A percentile compares a stretch with the other conserved stretches of the same genome.
Conservation (phyloP, 1,284 basidiomycete species). For the Ceratobasidium sp. region DNA sequence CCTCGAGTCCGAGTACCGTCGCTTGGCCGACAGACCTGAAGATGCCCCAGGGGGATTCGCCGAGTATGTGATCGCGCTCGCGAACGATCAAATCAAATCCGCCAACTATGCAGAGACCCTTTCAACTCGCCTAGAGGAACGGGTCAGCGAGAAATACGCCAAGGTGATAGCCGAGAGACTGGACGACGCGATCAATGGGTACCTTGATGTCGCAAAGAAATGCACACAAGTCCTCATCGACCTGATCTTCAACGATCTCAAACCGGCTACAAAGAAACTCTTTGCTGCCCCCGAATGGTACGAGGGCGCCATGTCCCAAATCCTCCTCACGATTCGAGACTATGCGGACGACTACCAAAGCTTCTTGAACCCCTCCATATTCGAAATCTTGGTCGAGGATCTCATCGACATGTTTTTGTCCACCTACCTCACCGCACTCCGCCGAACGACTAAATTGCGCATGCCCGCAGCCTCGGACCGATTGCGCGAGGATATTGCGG, state of each 20-base stretch:
- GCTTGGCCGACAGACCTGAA: constrained; percentile 88
- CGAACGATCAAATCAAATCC: constrained; percentile 97
- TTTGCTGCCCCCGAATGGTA: constrained; percentile 88
- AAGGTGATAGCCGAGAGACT: constrained; percentile 84
- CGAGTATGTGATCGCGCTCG: constrained; percentile 97
- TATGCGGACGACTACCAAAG: constrained; percentile 94
- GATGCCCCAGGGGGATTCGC: constrained; percentile 89
- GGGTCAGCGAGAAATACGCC: constrained; percentile 94
- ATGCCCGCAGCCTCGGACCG: constrained; percentile 87
- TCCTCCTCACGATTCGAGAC: constrained; percentile 95
- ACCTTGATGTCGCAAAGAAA: constrained; percentile 96
- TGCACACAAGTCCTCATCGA: constrained; percentile 95
- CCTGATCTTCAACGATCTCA: constrained; percentile 95
- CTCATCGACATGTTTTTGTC: constrained; percentile 92
- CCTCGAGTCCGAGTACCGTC: constrained; percentile 88
- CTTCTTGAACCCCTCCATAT: constrained; percentile 90
- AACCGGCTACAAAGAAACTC: constrained; percentile 85
- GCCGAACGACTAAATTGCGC: constrained; percentile 85
- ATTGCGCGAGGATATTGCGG: constrained; percentile 84
- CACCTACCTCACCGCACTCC: constrained; percentile 88
- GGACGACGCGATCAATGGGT: constrained; percentile 97
- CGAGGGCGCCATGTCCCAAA: constrained; percentile 83
- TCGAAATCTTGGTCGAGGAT: constrained; percentile 94
- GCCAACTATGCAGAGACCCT: constrained; percentile 94
- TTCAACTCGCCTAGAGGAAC: constrained; percentile 84